These are phyloP conservation scores for Forsythia suspensa DNA, from an alignment of 257 asterid species.

Conservation along the genomic window DNA sequence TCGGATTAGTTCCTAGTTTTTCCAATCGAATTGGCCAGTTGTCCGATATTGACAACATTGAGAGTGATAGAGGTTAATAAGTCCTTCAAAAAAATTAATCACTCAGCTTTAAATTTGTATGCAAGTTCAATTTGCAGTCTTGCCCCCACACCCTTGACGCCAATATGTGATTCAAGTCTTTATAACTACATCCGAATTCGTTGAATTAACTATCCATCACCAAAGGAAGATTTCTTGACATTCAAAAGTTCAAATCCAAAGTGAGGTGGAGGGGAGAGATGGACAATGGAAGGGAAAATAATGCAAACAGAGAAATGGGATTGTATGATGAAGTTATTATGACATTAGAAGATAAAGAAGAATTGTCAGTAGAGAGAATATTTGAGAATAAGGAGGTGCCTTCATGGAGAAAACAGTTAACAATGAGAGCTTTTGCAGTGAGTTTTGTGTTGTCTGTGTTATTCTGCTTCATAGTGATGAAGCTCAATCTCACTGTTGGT, in stretches of 20 bases:
- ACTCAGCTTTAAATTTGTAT: too few relatives aligned
- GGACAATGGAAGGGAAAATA: conserved; percentile 9
- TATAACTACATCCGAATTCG: conserved; percentile 8
- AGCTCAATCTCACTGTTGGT: conserved; percentile 64
- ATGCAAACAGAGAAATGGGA: conserved; percentile 1
- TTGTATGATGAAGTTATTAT: not conserved
- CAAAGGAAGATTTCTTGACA: not conserved
- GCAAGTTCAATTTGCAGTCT: conserved; percentile 7
- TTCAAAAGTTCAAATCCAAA: not conserved
- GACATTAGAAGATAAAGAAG: conserved; percentile 12
- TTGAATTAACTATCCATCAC: not conserved
- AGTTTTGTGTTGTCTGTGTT: conserved; percentile 48
- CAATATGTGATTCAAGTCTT: conserved; percentile 20
- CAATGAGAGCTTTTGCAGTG: conserved; percentile 53
- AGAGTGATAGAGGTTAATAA: too few relatives aligned
- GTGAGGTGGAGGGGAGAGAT: not conserved
- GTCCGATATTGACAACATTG: too few relatives aligned
- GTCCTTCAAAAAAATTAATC: not conserved
- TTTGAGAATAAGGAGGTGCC: conserved; percentile 51
- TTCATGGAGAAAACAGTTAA: conserved; percentile 62
- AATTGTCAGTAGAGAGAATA: conserved; percentile 35
- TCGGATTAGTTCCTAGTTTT: too few relatives aligned
- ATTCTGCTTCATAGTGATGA: conserved; percentile 62
- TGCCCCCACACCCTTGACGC: conserved; percentile 19
- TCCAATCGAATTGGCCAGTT: too few relatives aligned